phyloP scores from a whole-genome alignment of 2,329 filamentous ascomycete genomes.

The Trichoderma sp. region DNA sequence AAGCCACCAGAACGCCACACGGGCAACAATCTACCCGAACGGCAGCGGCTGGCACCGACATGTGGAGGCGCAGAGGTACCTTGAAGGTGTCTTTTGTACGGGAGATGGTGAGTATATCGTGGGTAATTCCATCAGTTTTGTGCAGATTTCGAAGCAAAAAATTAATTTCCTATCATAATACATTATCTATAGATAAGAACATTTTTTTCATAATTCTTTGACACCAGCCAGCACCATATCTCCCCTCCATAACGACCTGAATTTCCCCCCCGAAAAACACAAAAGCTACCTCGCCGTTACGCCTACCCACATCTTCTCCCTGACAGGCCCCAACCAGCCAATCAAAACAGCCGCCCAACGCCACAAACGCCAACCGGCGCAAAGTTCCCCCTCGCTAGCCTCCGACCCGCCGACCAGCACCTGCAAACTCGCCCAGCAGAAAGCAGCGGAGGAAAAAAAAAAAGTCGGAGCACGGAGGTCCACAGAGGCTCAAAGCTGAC shows the following conservation, averaged over 20 bases:
- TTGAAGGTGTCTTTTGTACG: neutral
- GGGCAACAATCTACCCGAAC: constrained; percentile 8
- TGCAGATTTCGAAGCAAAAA: neutral
- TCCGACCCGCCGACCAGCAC: neutral
- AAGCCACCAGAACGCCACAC: constrained; percentile 6
- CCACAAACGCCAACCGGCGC: neutral
- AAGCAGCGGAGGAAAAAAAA: neutral
- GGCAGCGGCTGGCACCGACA: neutral
- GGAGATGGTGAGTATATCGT: neutral
- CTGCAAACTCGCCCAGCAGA: neutral
- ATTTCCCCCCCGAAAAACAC: neutral
- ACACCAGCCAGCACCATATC: neutral
- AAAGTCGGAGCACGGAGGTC: neutral
- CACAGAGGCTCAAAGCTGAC: neutral
- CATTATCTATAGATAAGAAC: neutral
- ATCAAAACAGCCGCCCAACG: neutral
- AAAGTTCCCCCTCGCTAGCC: neutral
- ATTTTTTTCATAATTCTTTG: neutral
- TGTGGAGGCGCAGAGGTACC: neutral
- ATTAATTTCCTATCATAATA: too few species aligned
- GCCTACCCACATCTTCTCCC: neutral
- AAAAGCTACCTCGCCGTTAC: neutral
- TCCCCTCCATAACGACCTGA: neutral
- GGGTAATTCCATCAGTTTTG: neutral
- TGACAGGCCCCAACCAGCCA: neutral